A percentile compares a stretch with the other conserved stretches of the same genome.
Evolutionary conservation across 129 eudicot species (phyloP).

Genomic region (Pseudognaphalium luteoalbum): DNA sequence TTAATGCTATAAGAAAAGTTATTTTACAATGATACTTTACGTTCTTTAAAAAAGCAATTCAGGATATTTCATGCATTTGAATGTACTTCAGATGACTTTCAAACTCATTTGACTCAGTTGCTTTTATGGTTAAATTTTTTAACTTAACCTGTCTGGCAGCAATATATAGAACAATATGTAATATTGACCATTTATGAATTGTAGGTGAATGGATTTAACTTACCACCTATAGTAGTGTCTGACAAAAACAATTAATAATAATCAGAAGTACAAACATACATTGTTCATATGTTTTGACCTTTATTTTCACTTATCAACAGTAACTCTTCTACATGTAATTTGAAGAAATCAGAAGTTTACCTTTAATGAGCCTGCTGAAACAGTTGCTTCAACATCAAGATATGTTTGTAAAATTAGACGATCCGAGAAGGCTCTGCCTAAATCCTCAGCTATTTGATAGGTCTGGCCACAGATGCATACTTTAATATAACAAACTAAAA

Average conservation of each 20-base stretch:
- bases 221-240: background rate
- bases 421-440: slow-evolving; percentile 94
- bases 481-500: background rate
- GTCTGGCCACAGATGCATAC: slow-evolving; percentile 40
- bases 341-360: slow-evolving; percentile 31
- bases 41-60: background rate
- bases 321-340: background rate
- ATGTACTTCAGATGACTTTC: background rate
- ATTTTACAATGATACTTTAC: too few relatives aligned
- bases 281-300: too few relatives aligned
- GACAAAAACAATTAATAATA: background rate
- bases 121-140: too few relatives aligned
- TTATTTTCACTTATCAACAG: background rate
- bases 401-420: slow-evolving; percentile 60
- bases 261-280: too few relatives aligned
- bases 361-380: slow-evolving; percentile 68
- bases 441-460: slow-evolving; percentile 92
- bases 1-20: too few relatives aligned
- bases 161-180: background rate
- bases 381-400: slow-evolving; percentile 71
- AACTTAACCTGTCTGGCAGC: too few relatives aligned
- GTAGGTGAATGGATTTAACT: too few relatives aligned
- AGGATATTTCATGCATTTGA: background rate
- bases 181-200: background rate
- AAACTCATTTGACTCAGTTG: background rate